Base-by-base conservation (phyloP, 2,329 filamentous ascomycete genomes). In the Chaetomiaceae sp. region DNA sequence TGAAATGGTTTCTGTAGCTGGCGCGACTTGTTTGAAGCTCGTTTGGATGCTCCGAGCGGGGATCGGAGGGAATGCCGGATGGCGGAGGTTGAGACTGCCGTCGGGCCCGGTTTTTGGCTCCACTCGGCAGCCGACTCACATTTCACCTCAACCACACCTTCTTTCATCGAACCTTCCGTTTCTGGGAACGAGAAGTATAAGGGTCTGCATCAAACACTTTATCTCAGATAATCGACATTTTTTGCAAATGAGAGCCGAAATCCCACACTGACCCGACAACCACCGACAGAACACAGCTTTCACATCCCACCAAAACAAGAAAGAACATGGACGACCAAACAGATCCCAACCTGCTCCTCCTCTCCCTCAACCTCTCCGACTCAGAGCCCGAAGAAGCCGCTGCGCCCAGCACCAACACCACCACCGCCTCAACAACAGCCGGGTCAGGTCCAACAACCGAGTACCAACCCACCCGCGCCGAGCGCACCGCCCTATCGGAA, bases 401-500 rank as follows among this genome's bases (percentile, higher is more conserved):
- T 33, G 54, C 58, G 3, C 52, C 56, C 37, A 40, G 53, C 34
- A 59, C 58, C 8, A 48, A 48, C 40, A 47, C 50, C 19, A 43
- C 12, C 25, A 17, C 31, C 47, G 12, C 38, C 31, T 11, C 9
- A 7, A 31, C 27, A 7, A 31, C 27, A 7, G 9, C 9, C 27
- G 27, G 3, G 14, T 22, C 44, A 5, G 33, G 14, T 23, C 44
- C 51, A 25, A 49, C 51, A 11, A 34, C 14, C 20, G 46, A 54
- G 19, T 27, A 45, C 54, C 42, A 47, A 17, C 49, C 55, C 27
- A 54, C 55, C 33, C 53, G 59, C 20, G 58, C 56, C 2, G 63
- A 67, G 33, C 60, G 65, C 44, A 66, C 56, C 12, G 63, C 61
- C 15, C 78, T 81, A 63, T 73, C 78, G 0, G 77, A 81, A 55